Evolutionary conservation across 208 protist species (phyloP), one percentile per base, ranked within the genome.

Genomic region (Trichomonas gallinae): DNA sequence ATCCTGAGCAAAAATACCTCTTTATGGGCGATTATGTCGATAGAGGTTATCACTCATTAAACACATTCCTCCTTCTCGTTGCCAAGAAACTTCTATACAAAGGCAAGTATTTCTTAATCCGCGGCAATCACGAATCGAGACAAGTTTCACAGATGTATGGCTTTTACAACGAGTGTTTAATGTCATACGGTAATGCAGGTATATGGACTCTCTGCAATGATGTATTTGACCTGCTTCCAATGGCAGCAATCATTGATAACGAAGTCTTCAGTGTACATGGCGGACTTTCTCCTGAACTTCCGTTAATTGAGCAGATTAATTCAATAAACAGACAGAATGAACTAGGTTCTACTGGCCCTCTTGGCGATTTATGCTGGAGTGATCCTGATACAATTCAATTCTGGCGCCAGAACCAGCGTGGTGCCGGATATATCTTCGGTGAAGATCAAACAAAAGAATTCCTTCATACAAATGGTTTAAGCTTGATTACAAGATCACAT

Each of bases 131-230:
- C 83, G 97, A 97, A 88, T 97, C 89, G 49, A 21, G 96, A 13
- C 45, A 63, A 31, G 91, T 97, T 15, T 97, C 88, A 9, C 89
- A 96, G 42, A 96, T 96, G 49, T 97, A 97, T 83, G 97, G 97
- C 44, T 97, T 97, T 48, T 96, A 96, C 36, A 38, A 97, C 26
- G 97, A 97, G 88, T 97, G 98, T 96, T 82, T 98, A 31, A 45
- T 96, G 42, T 99, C 99, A 96, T 99, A 99, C 97, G 98, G 98
- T 49, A 97, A 98, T 49, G 13, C 48, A 31, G 63, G 51, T 15
- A 38, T 51, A 48, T 96, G 93, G 93, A 31, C 15, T 36, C 26
- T 49, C 15, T 83, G 11, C 34, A 85, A 83, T 34, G 46, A 81
- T 44, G 63, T 96, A 83, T 96, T 96, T 48, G 93, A 96, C 17